These are phyloP conservation scores for Osmanthus fragrans DNA, from an alignment of 257 asterid species.

Conservation along the genomic window DNA sequence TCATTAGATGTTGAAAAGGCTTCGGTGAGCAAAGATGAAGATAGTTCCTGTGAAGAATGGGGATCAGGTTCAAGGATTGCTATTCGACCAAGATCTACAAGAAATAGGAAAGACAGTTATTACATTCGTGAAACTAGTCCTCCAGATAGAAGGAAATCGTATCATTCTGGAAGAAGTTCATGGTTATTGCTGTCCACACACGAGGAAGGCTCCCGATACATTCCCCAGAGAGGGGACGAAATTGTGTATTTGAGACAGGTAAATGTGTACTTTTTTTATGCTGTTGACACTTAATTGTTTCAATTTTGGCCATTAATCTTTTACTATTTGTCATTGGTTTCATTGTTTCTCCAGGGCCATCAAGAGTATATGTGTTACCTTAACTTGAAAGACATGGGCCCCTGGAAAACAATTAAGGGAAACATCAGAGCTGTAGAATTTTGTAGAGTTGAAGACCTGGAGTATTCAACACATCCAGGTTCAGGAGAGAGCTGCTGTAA, in stretches of 20 bases:
- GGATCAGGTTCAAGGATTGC: constrained; percentile 45
- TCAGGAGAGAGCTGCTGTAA: constrained; percentile 98
- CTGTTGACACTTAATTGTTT: constrained; percentile 2
- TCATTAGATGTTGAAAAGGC: constrained; percentile 47
- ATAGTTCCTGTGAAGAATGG: constrained; percentile 54
- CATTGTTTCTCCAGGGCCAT: constrained; percentile 69
- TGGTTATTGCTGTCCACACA: constrained; percentile 81
- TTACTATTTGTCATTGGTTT: constrained; percentile 11
- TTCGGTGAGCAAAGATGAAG: constrained; percentile 54
- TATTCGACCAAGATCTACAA: constrained; percentile 65
- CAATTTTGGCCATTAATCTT: constrained; percentile 1
- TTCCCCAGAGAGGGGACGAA: constrained; percentile 87
- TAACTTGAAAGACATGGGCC: constrained; percentile 53
- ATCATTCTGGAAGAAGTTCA: constrained; percentile 63
- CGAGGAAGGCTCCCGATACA: constrained; percentile 86
- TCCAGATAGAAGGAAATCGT: constrained; percentile 57
- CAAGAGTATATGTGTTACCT: constrained; percentile 59
- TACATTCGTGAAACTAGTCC: constrained; percentile 56
- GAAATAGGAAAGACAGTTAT: constrained; percentile 62
- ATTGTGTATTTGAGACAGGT: constrained; percentile 91
- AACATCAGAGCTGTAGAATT: constrained; percentile 76
- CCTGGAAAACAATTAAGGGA: constrained; percentile 70
- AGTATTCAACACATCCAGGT: constrained; percentile 73
- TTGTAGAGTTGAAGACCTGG: constrained; percentile 75
- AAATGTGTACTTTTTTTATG: constrained; percentile 3